Percentiles rank a stretch among this genome's conserved stretches.
phyloP scores from a whole-genome alignment of 768 basidiomycete genomes.

The Mycena crocata region DNA sequence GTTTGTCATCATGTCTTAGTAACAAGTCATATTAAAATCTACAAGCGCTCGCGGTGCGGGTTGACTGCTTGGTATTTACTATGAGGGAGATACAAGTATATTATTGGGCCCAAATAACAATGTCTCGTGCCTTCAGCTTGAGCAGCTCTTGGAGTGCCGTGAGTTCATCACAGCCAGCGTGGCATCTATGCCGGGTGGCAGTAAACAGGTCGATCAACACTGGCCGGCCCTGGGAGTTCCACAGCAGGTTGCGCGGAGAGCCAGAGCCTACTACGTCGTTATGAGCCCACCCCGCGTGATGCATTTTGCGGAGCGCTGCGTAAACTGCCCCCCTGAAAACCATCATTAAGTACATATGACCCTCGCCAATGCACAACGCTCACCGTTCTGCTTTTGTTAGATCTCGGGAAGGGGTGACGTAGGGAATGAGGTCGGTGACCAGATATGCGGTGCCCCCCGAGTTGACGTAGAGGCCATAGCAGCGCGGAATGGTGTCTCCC shows the following conservation, averaged over 20 bases:
- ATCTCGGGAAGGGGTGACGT: too few relatives aligned
- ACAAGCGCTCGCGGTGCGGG: too few relatives aligned
- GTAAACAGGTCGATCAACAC: conserved; percentile 12
- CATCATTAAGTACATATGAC: background rate
- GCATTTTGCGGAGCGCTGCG: conserved; percentile 7
- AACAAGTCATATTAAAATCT: too few relatives aligned
- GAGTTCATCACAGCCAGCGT: background rate
- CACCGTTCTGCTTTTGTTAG: conserved; percentile 12
- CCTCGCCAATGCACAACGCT: background rate
- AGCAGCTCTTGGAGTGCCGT: too few relatives aligned
- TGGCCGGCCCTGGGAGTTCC: conserved; percentile 4
- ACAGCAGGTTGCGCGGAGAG: conserved; percentile 2
- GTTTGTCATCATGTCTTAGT: too few relatives aligned
- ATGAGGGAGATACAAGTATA: too few relatives aligned
- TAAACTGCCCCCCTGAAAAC: conserved; percentile 2
- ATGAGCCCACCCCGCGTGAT: conserved; percentile 11
- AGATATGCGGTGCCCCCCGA: conserved; percentile 8
- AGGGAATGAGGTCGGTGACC: background rate
- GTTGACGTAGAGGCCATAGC: conserved; percentile 12
- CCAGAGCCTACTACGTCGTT: conserved; percentile 9
- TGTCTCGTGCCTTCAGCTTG: too few relatives aligned
- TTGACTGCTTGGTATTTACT: too few relatives aligned
- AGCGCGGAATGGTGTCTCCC: conserved; percentile 5
- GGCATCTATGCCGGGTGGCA: background rate
- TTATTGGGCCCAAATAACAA: too few relatives aligned